phyloP scores from a whole-genome alignment of 2,329 filamentous ascomycete genomes.

The Sphaerulina musiva region DNA sequence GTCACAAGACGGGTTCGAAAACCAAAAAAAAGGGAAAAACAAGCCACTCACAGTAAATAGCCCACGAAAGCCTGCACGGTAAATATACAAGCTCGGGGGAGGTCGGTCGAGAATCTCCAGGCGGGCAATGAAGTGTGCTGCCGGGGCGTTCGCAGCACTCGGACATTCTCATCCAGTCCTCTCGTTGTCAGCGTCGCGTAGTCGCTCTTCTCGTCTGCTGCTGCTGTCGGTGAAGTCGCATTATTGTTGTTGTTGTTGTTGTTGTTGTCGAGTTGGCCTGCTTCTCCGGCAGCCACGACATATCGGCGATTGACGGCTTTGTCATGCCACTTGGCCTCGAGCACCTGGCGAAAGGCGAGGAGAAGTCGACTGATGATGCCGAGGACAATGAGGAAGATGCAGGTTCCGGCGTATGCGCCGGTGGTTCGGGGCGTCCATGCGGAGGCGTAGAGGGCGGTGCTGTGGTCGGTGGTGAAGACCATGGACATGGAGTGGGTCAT shows the following conservation, averaged over 20 bases:
- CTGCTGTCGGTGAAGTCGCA: too few relatives aligned
- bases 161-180: slow-evolving; percentile 73
- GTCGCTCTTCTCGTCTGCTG: slow-evolving; percentile 48
- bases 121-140: slow-evolving; percentile 53
- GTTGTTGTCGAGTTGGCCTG: too few relatives aligned
- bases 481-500: slow-evolving; percentile 52
- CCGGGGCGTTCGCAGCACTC: slow-evolving; percentile 50
- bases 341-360: slow-evolving; percentile 58
- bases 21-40: too few relatives aligned
- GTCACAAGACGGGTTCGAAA: too few relatives aligned
- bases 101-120: slow-evolving; percentile 75
- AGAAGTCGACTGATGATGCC: slow-evolving; percentile 63
- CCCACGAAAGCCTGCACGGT: slow-evolving; percentile 68
- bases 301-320: slow-evolving; percentile 68
- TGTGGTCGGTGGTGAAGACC: slow-evolving; percentile 59
- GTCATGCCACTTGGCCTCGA: slow-evolving; percentile 64
- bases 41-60: slow-evolving; percentile 70
- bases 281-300: slow-evolving; percentile 60
- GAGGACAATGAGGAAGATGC: slow-evolving; percentile 81
- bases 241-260: too few relatives aligned
- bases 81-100: slow-evolving; percentile 64
- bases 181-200: slow-evolving; percentile 63
- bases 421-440: slow-evolving; percentile 66
- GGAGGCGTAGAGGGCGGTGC: slow-evolving; percentile 59
- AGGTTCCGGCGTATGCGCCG: slow-evolving; percentile 77